Conservation (phyloP, 2,329 filamentous ascomycete genomes). For the Sarocladiaceae sp. region DNA sequence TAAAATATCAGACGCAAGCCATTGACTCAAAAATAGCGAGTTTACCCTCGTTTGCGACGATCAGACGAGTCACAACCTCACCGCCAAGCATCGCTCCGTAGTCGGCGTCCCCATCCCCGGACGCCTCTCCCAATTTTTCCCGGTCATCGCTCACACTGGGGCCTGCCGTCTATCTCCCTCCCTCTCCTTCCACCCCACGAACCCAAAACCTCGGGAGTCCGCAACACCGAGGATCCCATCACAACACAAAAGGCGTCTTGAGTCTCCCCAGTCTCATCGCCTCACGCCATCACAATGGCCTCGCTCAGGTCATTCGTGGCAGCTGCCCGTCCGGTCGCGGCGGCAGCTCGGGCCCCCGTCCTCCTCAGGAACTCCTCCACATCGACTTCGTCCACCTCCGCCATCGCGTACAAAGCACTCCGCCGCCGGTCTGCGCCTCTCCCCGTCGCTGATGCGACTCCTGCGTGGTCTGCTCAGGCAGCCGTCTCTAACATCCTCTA, state of each 20-base stretch:
- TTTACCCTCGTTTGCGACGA: too few species aligned
- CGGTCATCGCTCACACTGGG: conserved; percentile 1
- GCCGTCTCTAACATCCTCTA: conserved; percentile 98
- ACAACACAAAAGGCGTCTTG: neutral
- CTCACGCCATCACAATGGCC: conserved; percentile 32
- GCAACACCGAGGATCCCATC: neutral
- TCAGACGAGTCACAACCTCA: too few species aligned
- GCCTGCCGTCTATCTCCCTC: neutral
- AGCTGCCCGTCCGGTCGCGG: conserved; percentile 16
- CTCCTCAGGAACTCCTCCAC: conserved; percentile 32
- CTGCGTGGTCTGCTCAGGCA: conserved; percentile 83
- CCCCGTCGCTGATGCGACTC: conserved; percentile 68
- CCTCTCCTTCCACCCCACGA: neutral
- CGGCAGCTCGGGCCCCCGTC: conserved; percentile 14
- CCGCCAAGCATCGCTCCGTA: conserved; percentile 1
- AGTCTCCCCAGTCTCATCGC: conserved; percentile 12
- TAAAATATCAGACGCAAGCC: too few species aligned
- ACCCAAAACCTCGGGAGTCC: neutral
- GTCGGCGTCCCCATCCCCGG: neutral
- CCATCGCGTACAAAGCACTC: conserved; percentile 93
- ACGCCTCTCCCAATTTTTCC: conserved; percentile 1
- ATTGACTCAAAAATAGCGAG: too few species aligned
- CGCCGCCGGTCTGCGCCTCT: conserved; percentile 83
- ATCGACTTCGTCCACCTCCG: conserved; percentile 74
- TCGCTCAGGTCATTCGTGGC: conserved; percentile 37